These are phyloP conservation scores for Holtermannia corniformis DNA, from an alignment of 768 basidiomycete species.

Conservation along the genomic window DNA sequence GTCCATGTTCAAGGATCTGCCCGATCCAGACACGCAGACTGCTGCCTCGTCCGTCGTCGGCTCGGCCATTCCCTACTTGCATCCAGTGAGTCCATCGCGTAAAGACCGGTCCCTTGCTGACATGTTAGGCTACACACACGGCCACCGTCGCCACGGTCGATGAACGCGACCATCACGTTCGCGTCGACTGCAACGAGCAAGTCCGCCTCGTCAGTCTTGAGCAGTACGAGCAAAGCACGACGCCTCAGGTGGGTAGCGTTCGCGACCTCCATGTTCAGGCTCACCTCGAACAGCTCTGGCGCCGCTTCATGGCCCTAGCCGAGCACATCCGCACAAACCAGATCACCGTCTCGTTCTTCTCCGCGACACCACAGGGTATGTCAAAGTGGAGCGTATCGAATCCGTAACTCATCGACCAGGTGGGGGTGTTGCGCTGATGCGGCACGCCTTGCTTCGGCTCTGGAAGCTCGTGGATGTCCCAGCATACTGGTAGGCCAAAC, in stretches of 20 bases:
- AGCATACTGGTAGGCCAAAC: constrained; percentile 22
- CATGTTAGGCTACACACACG: constrained; percentile 26
- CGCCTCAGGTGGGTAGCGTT: constrained; percentile 47
- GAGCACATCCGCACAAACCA: constrained; percentile 78
- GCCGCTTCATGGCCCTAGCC: constrained; percentile 67
- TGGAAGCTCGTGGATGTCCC: constrained; percentile 43
- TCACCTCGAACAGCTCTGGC: constrained; percentile 55
- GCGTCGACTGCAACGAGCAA: constrained; percentile 75
- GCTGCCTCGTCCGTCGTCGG: constrained; percentile 29
- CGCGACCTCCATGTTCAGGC: background rate
- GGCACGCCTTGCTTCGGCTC: constrained; percentile 85
- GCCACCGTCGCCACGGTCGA: constrained; percentile 30
- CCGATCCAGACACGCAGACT: constrained; percentile 29
- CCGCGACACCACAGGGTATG: constrained; percentile 84
- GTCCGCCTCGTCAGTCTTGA: constrained; percentile 70
- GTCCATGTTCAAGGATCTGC: constrained; percentile 34
- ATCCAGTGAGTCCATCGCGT: constrained; percentile 20
- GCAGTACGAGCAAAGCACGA: constrained; percentile 60
- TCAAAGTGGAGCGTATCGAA: background rate
- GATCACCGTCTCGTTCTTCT: constrained; percentile 85
- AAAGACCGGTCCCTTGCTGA: background rate
- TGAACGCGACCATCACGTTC: constrained; percentile 54
- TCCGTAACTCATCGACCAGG: no score
- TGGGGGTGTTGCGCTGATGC: constrained; percentile 96
- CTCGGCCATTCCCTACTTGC: constrained; percentile 30